phyloP scores from a whole-genome alignment of 2,329 filamentous ascomycete genomes.

The Aspergillus sp. region DNA sequence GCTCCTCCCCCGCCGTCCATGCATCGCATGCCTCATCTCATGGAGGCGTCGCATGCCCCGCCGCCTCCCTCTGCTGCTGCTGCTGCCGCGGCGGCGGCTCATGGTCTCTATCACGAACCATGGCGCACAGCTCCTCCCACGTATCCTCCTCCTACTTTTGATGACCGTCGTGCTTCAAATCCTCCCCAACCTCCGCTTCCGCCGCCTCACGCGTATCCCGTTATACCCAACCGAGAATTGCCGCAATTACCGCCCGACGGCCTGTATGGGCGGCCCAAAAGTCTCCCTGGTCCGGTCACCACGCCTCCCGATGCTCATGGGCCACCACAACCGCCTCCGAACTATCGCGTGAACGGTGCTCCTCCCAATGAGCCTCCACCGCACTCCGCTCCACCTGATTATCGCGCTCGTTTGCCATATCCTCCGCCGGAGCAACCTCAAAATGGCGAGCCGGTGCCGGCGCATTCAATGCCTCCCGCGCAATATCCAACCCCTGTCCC shows the following conservation, averaged over 20 bases:
- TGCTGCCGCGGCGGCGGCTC: constrained; percentile 24
- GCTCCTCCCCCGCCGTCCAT: constrained; percentile 16
- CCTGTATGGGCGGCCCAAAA: constrained; percentile 27
- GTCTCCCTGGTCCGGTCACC: constrained; percentile 24
- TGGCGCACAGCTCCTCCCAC: constrained; percentile 27
- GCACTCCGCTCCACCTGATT: constrained; percentile 28
- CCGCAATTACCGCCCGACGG: constrained; percentile 28
- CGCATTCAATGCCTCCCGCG: constrained; percentile 24
- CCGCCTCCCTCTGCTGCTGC: constrained; percentile 23
- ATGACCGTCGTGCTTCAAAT: constrained; percentile 22
- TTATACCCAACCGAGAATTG: constrained; percentile 27
- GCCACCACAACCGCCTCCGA: constrained; percentile 16
- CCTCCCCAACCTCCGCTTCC: constrained; percentile 21
- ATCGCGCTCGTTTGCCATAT: constrained; percentile 26
- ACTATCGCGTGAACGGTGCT: constrained; percentile 29
- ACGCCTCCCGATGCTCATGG: constrained; percentile 19
- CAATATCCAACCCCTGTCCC: constrained; percentile 22
- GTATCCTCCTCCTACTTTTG: constrained; percentile 18
- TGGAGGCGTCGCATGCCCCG: constrained; percentile 23
- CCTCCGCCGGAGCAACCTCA: constrained; percentile 22
- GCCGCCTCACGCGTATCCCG: constrained; percentile 23
- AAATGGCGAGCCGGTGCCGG: constrained; percentile 24
- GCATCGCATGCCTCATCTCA: constrained; percentile 27
- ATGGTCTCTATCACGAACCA: constrained; percentile 24
- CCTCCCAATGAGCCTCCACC: constrained; percentile 26